phyloP scores from a whole-genome alignment of 495 filamentous ascomycete species.

The Trichocladium antarcticum region DNA sequence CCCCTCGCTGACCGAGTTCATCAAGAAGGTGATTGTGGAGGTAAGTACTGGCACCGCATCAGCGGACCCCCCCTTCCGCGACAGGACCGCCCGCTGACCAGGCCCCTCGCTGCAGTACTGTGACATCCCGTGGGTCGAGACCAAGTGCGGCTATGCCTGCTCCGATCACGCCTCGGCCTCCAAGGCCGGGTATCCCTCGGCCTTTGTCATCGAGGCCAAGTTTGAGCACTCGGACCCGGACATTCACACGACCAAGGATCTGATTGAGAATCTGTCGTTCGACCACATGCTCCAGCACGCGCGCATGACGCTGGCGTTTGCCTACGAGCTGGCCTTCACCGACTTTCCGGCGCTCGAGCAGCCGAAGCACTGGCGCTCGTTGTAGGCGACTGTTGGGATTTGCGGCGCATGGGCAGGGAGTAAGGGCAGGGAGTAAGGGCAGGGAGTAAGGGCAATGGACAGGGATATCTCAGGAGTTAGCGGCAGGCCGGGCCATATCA shows the following conservation, averaged over 20 bases:
- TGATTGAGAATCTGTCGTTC: slow-evolving; percentile 79
- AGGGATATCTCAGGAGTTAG: neutral
- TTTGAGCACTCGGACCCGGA: slow-evolving; percentile 77
- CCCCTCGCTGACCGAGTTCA: slow-evolving; percentile 70
- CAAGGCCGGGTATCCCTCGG: slow-evolving; percentile 88
- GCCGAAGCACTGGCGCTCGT: neutral
- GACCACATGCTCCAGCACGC: slow-evolving; percentile 98
- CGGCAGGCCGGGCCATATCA: too few species aligned
- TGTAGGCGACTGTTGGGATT: neutral
- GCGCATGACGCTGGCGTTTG: slow-evolving; percentile 77
- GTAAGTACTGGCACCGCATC: slow-evolving; percentile 27
- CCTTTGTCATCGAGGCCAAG: slow-evolving; percentile 89
- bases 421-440: too few species aligned
- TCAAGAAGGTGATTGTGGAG: slow-evolving; percentile 75
- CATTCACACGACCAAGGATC: slow-evolving; percentile 85
- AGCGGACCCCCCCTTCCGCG: neutral
- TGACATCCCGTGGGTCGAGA: slow-evolving; percentile 77
- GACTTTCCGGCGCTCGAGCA: slow-evolving; percentile 36
- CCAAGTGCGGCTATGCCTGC: slow-evolving; percentile 95
- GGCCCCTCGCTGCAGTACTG: slow-evolving; percentile 62
- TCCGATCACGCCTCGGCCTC: slow-evolving; percentile 94
- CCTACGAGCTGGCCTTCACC: slow-evolving; percentile 74
- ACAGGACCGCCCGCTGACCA: neutral
- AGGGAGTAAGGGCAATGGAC: too few species aligned
- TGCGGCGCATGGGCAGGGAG: neutral